Base-by-base conservation (phyloP, 768 basidiomycete genomes). In the Lentinula guzmanii region DNA sequence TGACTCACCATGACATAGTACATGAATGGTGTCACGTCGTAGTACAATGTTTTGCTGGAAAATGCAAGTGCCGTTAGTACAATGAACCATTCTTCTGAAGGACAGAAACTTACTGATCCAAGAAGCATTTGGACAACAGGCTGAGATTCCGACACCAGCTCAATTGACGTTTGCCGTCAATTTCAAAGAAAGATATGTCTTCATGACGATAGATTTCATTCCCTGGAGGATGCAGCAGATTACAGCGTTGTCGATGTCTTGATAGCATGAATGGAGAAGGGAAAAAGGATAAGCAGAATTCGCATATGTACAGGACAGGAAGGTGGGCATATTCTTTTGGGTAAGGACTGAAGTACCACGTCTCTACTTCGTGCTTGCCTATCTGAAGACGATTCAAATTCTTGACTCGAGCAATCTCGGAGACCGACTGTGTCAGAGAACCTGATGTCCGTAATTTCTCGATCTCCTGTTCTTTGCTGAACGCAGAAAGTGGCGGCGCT, bases 271-370 rank as follows among this genome's bases (percentile, higher is more conserved):
- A 87, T 48, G 82, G 83, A 13, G 93, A 93, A 34, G 91, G 91
- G 75, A 87, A 98, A 78, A 90, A 99, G 39, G 87, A 89, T 52
- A 98, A 83, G 73, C 97, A 99, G 79, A 96, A 96, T 76, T 99
- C 96, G 87, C 97, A 99, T 71, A 99, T 87, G 81, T 95, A 98
- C 50, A 99, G 82, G 64, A 95, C 78, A 18, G 95, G 94, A 31
- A 96, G 85, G 74, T 98, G 92, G 50, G 97, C 94, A 77, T 93
- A 98, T 77, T 98, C 97, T 76, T 93, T 90, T 10, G 97, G 97
- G 77, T 98, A 99, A 24, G 97, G 97, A 69, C 92, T 95, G 81
- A 98, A 98, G 75, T 99, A 99, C 97, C 97, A 99, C n/a, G 97
- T 90, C 68, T 99, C 97, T 66, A 99, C 93, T 76, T 97, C 93